These are phyloP conservation scores for Phytophthora colocasiae DNA, from an alignment of 352 stramenopile species.

Conservation along the genomic window DNA sequence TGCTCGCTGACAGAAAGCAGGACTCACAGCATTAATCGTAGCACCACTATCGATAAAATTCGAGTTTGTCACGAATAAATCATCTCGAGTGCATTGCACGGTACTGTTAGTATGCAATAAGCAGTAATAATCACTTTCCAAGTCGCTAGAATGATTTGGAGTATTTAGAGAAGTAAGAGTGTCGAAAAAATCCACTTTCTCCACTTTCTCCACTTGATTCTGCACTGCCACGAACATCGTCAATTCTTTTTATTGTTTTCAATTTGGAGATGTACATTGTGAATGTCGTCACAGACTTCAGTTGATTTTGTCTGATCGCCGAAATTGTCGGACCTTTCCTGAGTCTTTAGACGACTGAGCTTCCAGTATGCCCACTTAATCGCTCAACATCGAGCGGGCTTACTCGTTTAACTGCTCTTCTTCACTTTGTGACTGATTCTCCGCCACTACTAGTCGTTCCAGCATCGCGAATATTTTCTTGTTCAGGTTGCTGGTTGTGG, in stretches of 20 bases:
- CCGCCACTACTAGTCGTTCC: not conserved
- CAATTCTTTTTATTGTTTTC: not conserved
- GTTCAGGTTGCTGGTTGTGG: not conserved
- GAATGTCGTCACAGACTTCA: too few species aligned
- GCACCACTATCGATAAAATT: conserved; percentile 1
- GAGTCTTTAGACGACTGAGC: too few species aligned
- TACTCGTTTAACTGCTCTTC: not conserved
- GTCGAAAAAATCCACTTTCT: not conserved
- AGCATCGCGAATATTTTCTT: not conserved
- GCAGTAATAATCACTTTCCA: not conserved
- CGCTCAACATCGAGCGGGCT: not conserved
- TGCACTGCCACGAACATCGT: not conserved
- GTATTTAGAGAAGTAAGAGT: not conserved
- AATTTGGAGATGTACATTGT: not conserved
- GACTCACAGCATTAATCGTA: not conserved
- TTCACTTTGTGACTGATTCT: not conserved
- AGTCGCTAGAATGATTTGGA: not conserved
- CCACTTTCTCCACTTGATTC: not conserved
- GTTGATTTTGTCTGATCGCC: not conserved
- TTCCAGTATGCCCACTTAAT: too few species aligned
- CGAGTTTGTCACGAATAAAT: not conserved
- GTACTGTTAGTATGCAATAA: not conserved
- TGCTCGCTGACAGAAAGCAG: not conserved
- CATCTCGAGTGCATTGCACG: not conserved
- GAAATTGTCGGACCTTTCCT: too few species aligned